These are phyloP conservation scores for Exophiala phaeomuriformis DNA, from an alignment of 2,329 filamentous ascomycete species.

Conservation along the genomic window DNA sequence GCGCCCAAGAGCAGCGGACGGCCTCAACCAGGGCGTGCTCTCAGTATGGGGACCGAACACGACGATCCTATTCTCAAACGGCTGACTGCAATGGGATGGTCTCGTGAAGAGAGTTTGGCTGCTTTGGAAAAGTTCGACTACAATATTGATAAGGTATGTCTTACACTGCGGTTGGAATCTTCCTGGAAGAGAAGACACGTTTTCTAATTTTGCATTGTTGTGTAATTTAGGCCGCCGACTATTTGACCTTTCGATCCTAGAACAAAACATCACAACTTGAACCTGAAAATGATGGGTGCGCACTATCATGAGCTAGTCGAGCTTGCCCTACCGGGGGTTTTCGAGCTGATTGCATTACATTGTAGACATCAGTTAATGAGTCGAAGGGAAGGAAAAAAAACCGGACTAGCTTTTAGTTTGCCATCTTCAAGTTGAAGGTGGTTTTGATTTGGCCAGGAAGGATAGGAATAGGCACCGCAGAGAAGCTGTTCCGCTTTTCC, in stretches of 20 bases:
- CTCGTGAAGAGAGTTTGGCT: conserved; percentile 61
- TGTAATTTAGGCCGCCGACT: conserved; percentile 28
- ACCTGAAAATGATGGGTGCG: too few relatives aligned
- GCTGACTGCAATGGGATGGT: conserved; percentile 82
- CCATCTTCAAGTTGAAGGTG: too few relatives aligned
- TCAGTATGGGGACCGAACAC: conserved; percentile 67
- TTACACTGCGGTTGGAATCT: neutral
- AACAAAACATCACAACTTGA: too few relatives aligned
- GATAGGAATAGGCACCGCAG: too few relatives aligned
- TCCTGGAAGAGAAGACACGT: neutral
- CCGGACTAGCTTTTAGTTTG: too few relatives aligned
- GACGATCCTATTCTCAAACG: conserved; percentile 90
- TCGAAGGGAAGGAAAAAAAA: too few relatives aligned
- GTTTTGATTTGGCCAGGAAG: too few relatives aligned
- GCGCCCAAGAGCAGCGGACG: conserved; percentile 5
- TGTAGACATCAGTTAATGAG: too few relatives aligned
- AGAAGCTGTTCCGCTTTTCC: too few relatives aligned
- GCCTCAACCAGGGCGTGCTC: conserved; percentile 42
- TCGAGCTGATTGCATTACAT: too few relatives aligned
- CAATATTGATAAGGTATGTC: conserved; percentile 79
- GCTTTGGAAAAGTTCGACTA: conserved; percentile 95
- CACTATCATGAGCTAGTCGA: too few relatives aligned
- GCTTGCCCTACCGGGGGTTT: too few relatives aligned
- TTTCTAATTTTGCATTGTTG: neutral
- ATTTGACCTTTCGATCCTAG: conserved; percentile 25